phyloP scores from a whole-genome alignment of 2,329 filamentous ascomycete species.

The Blastomyces silverae region DNA sequence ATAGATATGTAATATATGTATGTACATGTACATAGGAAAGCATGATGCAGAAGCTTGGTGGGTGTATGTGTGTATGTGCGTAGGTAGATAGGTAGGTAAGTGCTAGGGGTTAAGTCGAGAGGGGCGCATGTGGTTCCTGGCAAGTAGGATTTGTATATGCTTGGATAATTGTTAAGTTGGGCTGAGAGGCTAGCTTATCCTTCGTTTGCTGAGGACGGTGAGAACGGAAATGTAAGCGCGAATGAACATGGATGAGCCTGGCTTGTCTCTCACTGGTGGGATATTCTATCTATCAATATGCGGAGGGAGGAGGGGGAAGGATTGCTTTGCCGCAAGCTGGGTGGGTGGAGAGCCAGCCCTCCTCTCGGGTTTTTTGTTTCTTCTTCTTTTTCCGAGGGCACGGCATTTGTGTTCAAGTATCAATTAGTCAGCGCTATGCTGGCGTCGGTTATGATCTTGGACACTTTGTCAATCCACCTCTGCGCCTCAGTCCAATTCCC shows the following conservation, averaged over 20 bases:
- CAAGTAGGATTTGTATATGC: neutral
- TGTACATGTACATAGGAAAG: neutral
- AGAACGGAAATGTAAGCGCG: no score
- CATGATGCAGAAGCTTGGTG: neutral
- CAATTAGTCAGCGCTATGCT: slow-evolving; percentile 42
- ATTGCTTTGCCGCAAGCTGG: neutral
- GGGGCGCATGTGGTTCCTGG: neutral
- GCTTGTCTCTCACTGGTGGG: neutral
- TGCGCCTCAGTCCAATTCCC: slow-evolving; percentile 65
- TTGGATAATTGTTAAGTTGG: neutral
- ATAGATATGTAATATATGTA: neutral
- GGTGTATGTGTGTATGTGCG: neutral
- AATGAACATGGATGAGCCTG: neutral
- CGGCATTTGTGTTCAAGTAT: neutral
- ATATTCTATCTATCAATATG: neutral
- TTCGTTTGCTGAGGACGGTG: no score
- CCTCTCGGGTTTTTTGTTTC: neutral
- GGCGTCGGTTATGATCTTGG: slow-evolving; percentile 59
- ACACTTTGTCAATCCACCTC: slow-evolving; percentile 63
- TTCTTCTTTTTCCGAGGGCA: neutral
- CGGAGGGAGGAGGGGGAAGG: neutral
- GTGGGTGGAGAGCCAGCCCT: neutral
- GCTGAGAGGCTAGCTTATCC: neutral
- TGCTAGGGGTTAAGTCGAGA: no score
- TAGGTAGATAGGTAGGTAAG: neutral